phyloP scores from a whole-genome alignment of 176 grass and related monocot genomes.

The Oropetium thomaeum region DNA sequence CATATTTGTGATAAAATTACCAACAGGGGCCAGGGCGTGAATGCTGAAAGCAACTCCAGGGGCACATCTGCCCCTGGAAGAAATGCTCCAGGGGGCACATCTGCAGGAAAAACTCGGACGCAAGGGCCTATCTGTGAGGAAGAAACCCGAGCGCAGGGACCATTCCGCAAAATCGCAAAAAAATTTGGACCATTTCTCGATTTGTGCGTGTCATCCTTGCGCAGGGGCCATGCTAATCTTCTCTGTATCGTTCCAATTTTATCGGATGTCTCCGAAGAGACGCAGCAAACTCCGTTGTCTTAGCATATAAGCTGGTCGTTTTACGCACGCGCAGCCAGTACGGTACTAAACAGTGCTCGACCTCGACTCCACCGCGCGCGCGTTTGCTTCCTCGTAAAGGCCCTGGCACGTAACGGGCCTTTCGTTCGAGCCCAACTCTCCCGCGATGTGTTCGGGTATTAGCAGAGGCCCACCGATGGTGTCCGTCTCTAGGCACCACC shows the following conservation, averaged over 20 bases:
- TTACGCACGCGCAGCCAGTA: accelerated
- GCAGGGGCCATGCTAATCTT: constrained; percentile 40
- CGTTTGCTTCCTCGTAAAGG: neutral
- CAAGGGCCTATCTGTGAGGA: neutral
- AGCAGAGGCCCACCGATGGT: neutral
- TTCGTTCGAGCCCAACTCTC: no score
- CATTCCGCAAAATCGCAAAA: neutral
- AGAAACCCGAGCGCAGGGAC: neutral
- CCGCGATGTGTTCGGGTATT: no score
- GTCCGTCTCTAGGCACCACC: neutral
- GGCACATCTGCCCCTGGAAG: no score
- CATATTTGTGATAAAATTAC: no score
- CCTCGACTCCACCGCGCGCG: neutral
- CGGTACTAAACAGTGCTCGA: neutral
- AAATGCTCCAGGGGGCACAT: no score
- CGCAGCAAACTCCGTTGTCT: accelerated
- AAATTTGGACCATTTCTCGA: constrained; percentile 28
- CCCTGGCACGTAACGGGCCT: neutral
- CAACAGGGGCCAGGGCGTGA: no score
- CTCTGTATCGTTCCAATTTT: constrained; percentile 46
- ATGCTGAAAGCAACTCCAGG: no score
- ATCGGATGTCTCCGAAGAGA: constrained; percentile 27
- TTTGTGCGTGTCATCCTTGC: constrained; percentile 33
- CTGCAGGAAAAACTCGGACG: no score
- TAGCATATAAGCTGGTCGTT: neutral